A percentile compares a stretch with the other conserved stretches of the same genome.
Conservation (phyloP, 2,329 filamentous ascomycete genomes). For the Botrytis aclada region DNA sequence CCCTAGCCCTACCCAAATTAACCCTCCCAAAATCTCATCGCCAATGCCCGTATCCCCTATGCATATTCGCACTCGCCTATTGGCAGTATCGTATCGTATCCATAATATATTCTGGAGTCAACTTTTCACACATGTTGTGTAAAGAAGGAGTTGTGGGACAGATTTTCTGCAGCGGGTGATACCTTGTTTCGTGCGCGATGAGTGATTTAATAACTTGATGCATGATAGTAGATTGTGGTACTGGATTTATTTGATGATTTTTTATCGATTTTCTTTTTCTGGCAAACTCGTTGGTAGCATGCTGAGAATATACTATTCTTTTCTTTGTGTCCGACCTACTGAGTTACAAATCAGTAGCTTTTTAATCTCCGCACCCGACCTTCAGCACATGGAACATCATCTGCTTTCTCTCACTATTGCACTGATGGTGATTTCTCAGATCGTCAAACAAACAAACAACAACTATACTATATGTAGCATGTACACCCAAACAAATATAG, state of each 20-base stretch:
- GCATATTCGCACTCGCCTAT: conserved; percentile 6
- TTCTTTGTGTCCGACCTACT: background rate
- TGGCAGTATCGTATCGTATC: background rate
- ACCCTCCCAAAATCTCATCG: background rate
- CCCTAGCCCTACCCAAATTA: background rate
- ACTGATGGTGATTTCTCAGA: background rate
- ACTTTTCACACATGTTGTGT: no score
- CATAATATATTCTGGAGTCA: background rate
- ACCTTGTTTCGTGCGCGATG: background rate
- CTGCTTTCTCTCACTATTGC: accelerated
- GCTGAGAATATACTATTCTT: background rate
- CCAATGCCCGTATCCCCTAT: background rate
- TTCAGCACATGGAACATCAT: background rate
- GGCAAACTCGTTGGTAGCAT: background rate
- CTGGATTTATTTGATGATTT: background rate
- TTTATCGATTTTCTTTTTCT: background rate
- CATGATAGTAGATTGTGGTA: background rate
- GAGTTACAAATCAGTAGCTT: background rate
- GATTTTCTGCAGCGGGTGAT: background rate
- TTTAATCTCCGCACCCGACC: background rate
- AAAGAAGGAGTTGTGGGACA: background rate
- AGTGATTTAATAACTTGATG: background rate
- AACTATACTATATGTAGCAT: background rate
- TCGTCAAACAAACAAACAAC: background rate
- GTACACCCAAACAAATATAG: background rate